Evolutionary conservation across 495 filamentous ascomycete genomes (phyloP).

Genomic region (Annulohypoxylon stygium): DNA sequence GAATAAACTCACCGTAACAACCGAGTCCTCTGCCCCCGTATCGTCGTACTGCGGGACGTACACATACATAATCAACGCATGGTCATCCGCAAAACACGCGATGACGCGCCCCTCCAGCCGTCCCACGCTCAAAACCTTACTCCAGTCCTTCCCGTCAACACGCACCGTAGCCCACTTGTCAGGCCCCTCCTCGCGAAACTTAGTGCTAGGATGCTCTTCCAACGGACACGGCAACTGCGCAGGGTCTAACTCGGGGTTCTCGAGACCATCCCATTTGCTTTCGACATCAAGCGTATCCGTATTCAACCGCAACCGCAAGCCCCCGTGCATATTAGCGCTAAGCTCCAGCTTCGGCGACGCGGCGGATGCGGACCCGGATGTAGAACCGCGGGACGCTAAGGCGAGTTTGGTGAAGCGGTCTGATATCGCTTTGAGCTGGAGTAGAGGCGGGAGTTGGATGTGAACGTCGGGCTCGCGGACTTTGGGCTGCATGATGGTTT

Average conservation of each 20-base stretch:
- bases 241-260: conserved; percentile 87
- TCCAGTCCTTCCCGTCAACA: conserved; percentile 94
- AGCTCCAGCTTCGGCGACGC: conserved; percentile 77
- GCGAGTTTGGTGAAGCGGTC: conserved; percentile 92
- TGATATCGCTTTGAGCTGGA: conserved; percentile 88
- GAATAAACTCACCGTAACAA: conserved; percentile 75
- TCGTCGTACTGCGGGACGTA: conserved; percentile 81
- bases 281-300: conserved; percentile 86
- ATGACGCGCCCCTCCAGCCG: conserved; percentile 89
- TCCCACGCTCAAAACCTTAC: conserved; percentile 88
- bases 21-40: conserved; percentile 74
- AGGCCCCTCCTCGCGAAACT: conserved; percentile 70
- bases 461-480: conserved; percentile 94
- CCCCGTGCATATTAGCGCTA: conserved; percentile 92
- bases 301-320: conserved; percentile 76
- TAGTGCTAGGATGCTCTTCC: conserved; percentile 80
- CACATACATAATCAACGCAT: conserved; percentile 91
- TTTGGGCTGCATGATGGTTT: conserved; percentile 87
- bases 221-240: conserved; percentile 71
- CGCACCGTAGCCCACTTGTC: conserved; percentile 86
- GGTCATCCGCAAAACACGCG: conserved; percentile 84
- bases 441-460: conserved; percentile 85
- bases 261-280: conserved; percentile 82
- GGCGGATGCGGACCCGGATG: conserved; percentile 32
- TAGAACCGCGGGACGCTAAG: conserved; percentile 52